Percentiles rank a stretch among this genome's conserved stretches.
Conservation (phyloP, 805 yeast genomes). For the Clavispora asparagi region DNA sequence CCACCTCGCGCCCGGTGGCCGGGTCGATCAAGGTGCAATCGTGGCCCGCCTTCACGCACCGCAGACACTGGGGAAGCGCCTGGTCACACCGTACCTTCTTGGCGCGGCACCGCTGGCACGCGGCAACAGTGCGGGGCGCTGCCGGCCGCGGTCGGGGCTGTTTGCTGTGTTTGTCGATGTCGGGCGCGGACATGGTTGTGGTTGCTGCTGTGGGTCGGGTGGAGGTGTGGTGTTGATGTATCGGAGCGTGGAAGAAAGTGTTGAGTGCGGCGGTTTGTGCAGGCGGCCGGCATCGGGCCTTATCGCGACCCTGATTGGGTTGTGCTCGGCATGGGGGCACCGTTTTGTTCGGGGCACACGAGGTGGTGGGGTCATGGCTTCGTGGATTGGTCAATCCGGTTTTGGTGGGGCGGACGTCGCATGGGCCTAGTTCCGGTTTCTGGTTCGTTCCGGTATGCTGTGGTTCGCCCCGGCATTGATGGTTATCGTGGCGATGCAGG, state of each 20-base stretch:
- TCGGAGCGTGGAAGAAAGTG: neutral
- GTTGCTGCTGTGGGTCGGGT: no score
- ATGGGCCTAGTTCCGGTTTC: no score
- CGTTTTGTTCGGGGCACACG: no score
- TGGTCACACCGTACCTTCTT: constrained; percentile 67
- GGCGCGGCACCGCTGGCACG: constrained; percentile 76
- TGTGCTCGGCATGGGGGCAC: no score
- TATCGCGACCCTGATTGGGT: no score
- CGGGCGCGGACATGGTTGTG: neutral
- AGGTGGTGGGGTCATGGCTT: no score
- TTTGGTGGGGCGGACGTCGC: no score
- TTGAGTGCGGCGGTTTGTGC: neutral
- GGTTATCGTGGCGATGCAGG: no score
- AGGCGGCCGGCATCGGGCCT: neutral
- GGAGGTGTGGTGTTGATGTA: no score
- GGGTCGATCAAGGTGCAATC: constrained; percentile 85
- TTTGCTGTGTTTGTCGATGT: neutral
- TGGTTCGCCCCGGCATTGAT: no score
- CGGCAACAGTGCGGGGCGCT: constrained; percentile 65
- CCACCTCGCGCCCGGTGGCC: constrained; percentile 81
- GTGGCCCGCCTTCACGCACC: constrained; percentile 56
- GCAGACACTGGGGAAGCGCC: constrained; percentile 60
- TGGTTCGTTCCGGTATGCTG: no score
- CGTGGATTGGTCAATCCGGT: no score
- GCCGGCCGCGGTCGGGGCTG: constrained; percentile 19